Evolutionary conservation across 2,329 filamentous ascomycete genomes (phyloP).

Genomic region (Eutypella sp.): DNA sequence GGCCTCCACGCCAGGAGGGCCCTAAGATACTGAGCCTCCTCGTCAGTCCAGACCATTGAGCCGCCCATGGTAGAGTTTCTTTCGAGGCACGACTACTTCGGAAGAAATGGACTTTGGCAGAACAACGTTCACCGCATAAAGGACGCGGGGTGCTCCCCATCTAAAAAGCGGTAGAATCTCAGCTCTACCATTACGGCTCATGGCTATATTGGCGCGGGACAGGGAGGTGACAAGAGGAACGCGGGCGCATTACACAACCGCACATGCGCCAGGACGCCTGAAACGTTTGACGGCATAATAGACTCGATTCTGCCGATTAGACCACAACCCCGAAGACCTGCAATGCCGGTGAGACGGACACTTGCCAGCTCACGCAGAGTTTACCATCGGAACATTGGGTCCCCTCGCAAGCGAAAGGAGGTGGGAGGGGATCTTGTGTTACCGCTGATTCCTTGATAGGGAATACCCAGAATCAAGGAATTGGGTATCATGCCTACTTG

Average conservation of each 20-base stretch:
- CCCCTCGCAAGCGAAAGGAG: too few relatives aligned
- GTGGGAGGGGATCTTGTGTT: background rate
- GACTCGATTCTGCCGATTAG: background rate
- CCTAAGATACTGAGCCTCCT: slow-evolving; percentile 36
- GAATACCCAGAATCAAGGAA: background rate
- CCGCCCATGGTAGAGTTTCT: slow-evolving; percentile 9
- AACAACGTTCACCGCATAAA: slow-evolving; percentile 3
- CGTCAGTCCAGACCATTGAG: slow-evolving; percentile 31
- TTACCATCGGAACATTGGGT: background rate
- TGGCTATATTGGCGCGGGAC: background rate
- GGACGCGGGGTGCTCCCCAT: background rate
- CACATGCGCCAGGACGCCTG: background rate
- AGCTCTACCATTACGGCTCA: background rate
- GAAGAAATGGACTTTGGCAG: background rate
- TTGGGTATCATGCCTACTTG: background rate
- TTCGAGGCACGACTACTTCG: background rate
- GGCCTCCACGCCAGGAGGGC: slow-evolving; percentile 36
- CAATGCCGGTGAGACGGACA: background rate
- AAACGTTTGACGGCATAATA: background rate
- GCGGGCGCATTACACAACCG: background rate
- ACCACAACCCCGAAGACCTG: background rate
- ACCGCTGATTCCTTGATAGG: background rate
- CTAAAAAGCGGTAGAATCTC: background rate
- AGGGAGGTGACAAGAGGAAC: background rate
- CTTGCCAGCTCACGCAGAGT: background rate